phyloP scores from a whole-genome alignment of 768 basidiomycete genomes.

The Tylopilus plumbeoviolaceoides region DNA sequence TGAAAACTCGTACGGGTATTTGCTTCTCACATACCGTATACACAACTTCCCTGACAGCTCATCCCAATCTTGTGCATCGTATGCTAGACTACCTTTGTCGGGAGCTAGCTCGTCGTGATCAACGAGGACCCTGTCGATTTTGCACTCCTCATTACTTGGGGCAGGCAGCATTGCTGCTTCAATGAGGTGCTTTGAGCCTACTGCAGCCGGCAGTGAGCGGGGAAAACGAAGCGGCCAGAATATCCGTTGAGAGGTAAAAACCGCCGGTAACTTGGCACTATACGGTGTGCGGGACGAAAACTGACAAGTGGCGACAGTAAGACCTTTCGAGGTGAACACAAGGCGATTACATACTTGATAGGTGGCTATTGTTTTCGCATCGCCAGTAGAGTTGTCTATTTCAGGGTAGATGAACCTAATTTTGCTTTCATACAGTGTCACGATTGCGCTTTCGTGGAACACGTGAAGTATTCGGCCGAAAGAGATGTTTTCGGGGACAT shows the following conservation, averaged over 20 bases:
- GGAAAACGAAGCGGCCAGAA: constrained; percentile 26
- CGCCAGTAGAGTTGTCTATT: constrained; percentile 14
- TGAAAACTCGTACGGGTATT: constrained; percentile 21
- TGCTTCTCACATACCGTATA: constrained; percentile 20
- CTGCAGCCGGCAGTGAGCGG: neutral
- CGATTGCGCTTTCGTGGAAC: constrained; percentile 25
- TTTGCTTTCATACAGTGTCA: constrained; percentile 25
- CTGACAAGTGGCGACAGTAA: neutral
- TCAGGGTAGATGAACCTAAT: constrained; percentile 25
- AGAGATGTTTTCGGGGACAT: constrained; percentile 18
- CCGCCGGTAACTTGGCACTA: too few species aligned
- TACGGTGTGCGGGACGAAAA: too few species aligned
- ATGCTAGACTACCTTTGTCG: constrained; percentile 6
- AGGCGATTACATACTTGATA: constrained; percentile 16
- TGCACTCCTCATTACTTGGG: constrained; percentile 10
- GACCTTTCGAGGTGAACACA: neutral
- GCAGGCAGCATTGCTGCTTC: constrained; percentile 21
- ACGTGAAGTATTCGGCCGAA: constrained; percentile 28
- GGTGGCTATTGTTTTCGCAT: constrained; percentile 12
- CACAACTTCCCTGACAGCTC: constrained; percentile 29
- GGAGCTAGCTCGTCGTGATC: constrained; percentile 21
- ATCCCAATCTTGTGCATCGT: constrained; percentile 32
- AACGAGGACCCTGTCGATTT: constrained; percentile 19
- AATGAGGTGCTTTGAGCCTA: constrained; percentile 17
- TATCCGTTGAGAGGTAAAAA: constrained; percentile 17